phyloP scores from a whole-genome alignment of 805 yeast species.

The Yarrowia sp. region DNA sequence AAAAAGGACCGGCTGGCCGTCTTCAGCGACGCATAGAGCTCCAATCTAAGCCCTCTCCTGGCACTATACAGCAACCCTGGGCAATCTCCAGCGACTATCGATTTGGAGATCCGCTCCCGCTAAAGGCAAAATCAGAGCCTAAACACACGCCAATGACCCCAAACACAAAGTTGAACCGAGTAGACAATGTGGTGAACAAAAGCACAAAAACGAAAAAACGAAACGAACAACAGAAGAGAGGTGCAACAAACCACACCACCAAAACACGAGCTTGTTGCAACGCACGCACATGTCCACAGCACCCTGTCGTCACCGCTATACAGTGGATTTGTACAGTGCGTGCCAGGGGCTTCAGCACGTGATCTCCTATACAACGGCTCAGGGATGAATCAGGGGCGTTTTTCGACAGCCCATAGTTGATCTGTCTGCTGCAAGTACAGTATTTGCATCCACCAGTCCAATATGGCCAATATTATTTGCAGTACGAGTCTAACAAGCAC shows the following conservation, averaged over 20 bases:
- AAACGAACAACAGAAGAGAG: constrained; percentile 5
- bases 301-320: no score
- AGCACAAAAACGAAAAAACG: background rate
- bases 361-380: background rate
- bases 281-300: background rate
- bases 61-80: background rate
- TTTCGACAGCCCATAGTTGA: no score
- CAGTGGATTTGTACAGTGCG: no score
- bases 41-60: no score
- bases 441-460: no score
- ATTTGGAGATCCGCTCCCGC: constrained; percentile 18
- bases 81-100: background rate
- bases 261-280: background rate
- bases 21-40: no score
- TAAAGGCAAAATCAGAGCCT: constrained; percentile 4
- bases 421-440: no score
- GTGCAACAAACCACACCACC: constrained; percentile 22
- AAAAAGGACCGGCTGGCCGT: no score
- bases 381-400: background rate
- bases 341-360: background rate
- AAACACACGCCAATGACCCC: background rate
- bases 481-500: background rate
- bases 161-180: constrained; percentile 3
- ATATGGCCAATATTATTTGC: background rate
- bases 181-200: background rate